A percentile compares a stretch with the other conserved stretches of the same genome.
phyloP scores from a whole-genome alignment of 2,329 filamentous ascomycete species.

The Ciborinia camelliae region DNA sequence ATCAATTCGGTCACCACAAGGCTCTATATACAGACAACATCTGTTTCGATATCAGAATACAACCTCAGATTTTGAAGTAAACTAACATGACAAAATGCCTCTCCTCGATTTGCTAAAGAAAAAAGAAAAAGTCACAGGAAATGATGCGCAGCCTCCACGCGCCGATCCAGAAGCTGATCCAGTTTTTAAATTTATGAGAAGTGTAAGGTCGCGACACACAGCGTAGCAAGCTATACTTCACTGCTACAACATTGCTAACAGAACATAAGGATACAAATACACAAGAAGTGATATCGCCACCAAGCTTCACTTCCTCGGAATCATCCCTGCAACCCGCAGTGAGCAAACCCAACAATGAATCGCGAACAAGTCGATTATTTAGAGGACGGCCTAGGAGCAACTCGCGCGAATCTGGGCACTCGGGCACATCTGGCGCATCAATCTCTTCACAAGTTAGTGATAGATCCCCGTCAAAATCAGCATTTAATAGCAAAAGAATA shows the following conservation, averaged over 20 bases:
- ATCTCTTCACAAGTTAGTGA: slow-evolving; percentile 23
- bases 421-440: slow-evolving; percentile 26
- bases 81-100: slow-evolving; percentile 46
- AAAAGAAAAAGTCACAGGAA: slow-evolving; percentile 51
- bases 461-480: slow-evolving; percentile 4
- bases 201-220: slow-evolving; percentile 17
- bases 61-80: slow-evolving; percentile 3
- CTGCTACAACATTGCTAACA: slow-evolving; percentile 14
- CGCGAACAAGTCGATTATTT: slow-evolving; percentile 36
- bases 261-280: slow-evolving; percentile 61
- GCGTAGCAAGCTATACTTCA: slow-evolving; percentile 4
- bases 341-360: slow-evolving; percentile 22
- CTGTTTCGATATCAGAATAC: slow-evolving; percentile 11
- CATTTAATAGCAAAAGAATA: slow-evolving; percentile 44
- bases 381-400: slow-evolving; percentile 42
- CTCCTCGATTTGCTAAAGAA: slow-evolving; percentile 60
- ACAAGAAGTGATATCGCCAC: slow-evolving; percentile 74
- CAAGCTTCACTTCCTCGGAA: slow-evolving; percentile 46
- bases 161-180: slow-evolving; percentile 24
- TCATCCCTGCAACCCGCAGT: slow-evolving; percentile 24
- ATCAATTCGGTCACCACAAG: slow-evolving; percentile 15
- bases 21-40: slow-evolving; percentile 17
- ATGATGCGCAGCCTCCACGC: slow-evolving; percentile 35
- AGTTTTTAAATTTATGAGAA: slow-evolving; percentile 82
- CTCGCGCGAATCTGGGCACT: slow-evolving; percentile 47